Conservation (phyloP, 331 rosid species). For the Cydonia oblonga region DNA sequence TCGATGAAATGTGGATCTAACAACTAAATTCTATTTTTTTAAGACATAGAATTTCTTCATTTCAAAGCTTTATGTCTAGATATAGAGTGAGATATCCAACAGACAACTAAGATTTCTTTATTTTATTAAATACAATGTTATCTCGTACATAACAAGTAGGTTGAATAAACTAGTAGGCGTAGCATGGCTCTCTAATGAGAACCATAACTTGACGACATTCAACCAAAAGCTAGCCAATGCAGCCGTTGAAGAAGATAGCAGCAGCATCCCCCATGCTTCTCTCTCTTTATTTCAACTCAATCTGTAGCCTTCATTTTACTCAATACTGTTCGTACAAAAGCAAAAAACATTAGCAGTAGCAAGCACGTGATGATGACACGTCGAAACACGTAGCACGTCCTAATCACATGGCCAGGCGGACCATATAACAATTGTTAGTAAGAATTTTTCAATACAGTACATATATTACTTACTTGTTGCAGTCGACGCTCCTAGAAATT, state of each 20-base stretch:
- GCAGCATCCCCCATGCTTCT: neutral
- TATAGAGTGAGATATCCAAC: neutral
- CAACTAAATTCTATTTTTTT: too few species aligned
- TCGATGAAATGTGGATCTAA: too few species aligned
- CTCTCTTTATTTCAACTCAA: slow-evolving; percentile 1
- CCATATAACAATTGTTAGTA: too few species aligned
- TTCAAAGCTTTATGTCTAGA: too few species aligned
- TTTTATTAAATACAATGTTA: too few species aligned
- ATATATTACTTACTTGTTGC: neutral
- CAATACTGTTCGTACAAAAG: neutral
- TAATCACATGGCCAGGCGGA: too few species aligned
- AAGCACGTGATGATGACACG: neutral
- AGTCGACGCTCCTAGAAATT: neutral
- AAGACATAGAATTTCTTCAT: too few species aligned
- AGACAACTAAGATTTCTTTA: neutral
- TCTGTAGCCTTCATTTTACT: neutral
- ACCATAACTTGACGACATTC: neutral
- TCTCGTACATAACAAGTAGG: neutral
- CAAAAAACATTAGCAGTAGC: neutral
- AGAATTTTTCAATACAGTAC: too few species aligned
- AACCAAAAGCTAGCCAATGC: too few species aligned
- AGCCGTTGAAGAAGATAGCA: too few species aligned
- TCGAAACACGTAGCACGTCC: too few species aligned
- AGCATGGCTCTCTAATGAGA: neutral
- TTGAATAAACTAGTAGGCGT: neutral